These are phyloP conservation scores for Emmonsiellopsis sp. DNA, from an alignment of 2,329 filamentous ascomycete genomes.

Conservation along the genomic window DNA sequence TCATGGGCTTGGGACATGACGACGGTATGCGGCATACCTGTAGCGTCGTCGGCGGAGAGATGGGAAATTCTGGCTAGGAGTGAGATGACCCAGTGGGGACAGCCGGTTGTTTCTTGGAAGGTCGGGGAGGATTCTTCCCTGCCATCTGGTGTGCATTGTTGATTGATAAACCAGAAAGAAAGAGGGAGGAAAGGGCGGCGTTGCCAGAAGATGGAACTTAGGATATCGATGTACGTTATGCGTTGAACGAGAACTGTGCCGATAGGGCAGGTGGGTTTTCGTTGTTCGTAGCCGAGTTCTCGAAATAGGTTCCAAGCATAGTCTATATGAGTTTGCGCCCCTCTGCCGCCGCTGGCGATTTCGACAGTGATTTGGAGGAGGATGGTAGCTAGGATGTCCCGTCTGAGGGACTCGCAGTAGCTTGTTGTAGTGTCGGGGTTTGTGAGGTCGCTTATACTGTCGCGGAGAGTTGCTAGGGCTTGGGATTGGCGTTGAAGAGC, in stretches of 20 bases:
- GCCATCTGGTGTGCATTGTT: neutral
- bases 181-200: neutral
- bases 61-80: neutral
- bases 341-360: conserved; percentile 1
- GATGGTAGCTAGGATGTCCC: conserved; percentile 1
- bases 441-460: neutral
- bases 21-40: neutral
- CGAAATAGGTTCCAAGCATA: conserved; percentile 2
- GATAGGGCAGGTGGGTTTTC: neutral
- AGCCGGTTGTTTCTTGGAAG: conserved; percentile 2
- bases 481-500: neutral
- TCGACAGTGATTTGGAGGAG: conserved; percentile 1
- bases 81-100: conserved; percentile 1
- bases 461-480: conserved; percentile 1
- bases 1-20: neutral
- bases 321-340: neutral
- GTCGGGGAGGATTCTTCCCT: neutral
- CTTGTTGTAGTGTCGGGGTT: neutral
- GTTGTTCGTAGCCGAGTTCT: neutral
- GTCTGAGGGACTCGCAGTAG: neutral
- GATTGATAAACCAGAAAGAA: conserved; percentile 1
- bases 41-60: neutral
- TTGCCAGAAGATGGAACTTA: conserved; percentile 1
- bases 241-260: neutral
- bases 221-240: neutral